Evolutionary conservation across 176 grass and related monocot genomes (phyloP), one percentile per base, ranked within the genome.

Genomic region (Poa annua): DNA sequence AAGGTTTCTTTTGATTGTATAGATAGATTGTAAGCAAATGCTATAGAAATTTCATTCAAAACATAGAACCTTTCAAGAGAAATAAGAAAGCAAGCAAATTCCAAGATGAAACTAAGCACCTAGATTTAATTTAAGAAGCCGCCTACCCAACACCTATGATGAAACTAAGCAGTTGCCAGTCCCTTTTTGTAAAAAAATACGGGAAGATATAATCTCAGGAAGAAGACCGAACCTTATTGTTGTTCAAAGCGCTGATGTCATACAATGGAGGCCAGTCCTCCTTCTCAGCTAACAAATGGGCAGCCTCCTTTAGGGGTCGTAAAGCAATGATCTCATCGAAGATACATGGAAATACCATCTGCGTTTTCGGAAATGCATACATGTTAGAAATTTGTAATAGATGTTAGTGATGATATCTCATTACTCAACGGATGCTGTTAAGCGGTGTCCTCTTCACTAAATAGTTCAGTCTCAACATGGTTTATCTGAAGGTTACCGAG

Each of bases 291-390:
- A 98, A 78, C 74, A 95, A 85, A 85, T 95, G 72, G 60, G 96
- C 96, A 75, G 83, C 83, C 66, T 98, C 96, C 62, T 93, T 98
- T 21, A 98, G 82, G 6, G 66, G 77, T 76, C 55, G 63, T 56
- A 98, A 72, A 53, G 92, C 87, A 86, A 82, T 66, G 79, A 98
- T 90, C 62, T 98, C 87, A 12, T 98, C 92, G 86, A 98, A 95
- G 75, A 98, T 87, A 82, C 85, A 95, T 9, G 96, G 89, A 88
- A 95, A 93, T 68, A 93, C 74, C 92, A 91, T 95, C 96, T 95
- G 63, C 9, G 52, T 66, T 66, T 60, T 21, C 12, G 14, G 48
- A 72, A 78, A 60, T 3, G 0, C 7, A 50, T 39, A 59, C 55
- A 83, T 36, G 69, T 75, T 36, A 75, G 47, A 2, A 50, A 74